Base-by-base conservation (phyloP, 2,329 filamentous ascomycete species). In the Hymenotorrendiella dingleyae region DNA sequence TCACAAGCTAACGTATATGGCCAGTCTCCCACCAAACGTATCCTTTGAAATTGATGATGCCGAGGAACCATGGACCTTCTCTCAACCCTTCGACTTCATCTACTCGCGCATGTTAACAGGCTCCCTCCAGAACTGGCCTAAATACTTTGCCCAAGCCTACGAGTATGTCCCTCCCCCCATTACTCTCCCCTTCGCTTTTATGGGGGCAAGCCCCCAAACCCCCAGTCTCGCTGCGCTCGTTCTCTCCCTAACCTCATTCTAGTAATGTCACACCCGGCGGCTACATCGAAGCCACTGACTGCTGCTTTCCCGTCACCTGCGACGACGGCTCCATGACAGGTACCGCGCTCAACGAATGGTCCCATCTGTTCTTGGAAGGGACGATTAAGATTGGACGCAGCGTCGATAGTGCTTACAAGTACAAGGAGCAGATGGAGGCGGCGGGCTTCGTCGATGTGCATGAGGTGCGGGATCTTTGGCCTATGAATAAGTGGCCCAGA, bases 11-110 rank as follows among this genome's bases (percentile, higher is more conserved):
- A 43, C 22, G 2, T n/a, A 29, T 33, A 20, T 19, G 4, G 17
- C n/a, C 24, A 44, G 70, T 58, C 69, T 80, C 6, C 77, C 78
- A 1, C 65, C 68, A 28, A 84, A 84, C 53, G 74, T 78, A 47
- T 67, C 71, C 37, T 84, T 84, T 53, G 67, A 80, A 34, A 71
- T 83, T 35, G 79, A 84, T 54, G 79, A 84, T 54, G 73, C 73
- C 26, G 75, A 78, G 54, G 66, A 73, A 14, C 52, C 59, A 23
- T 67, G 65, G 64, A 59, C 67, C 3, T 54, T 45, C 23, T 68
- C 67, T 4, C 56, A 74, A 41, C 67, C 73, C 41, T 80, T 80
- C 43, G 76, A 80, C 56, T 78, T 77, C 46, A 71, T 80, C 37
- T 74, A 80, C 53, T 68, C 71, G 14, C 68, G 78, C 12, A 41